phyloP scores from a whole-genome alignment of 2,329 filamentous ascomycete genomes.

The Thyridium curvatum region DNA sequence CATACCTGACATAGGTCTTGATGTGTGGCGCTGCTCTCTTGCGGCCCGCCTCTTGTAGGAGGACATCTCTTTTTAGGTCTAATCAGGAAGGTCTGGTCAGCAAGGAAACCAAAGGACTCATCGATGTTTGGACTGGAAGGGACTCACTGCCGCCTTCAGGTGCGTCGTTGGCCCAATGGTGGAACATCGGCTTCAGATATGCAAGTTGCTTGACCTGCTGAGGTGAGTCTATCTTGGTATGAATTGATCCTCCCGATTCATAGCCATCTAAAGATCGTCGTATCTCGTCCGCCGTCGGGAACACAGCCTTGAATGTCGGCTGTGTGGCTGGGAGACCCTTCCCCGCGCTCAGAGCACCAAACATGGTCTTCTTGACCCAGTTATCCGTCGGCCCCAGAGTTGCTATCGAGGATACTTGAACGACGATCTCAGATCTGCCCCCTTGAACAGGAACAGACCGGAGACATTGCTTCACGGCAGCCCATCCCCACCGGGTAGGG shows the following conservation, averaged over 20 bases:
- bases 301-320: slow-evolving; percentile 65
- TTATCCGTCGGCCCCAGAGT: slow-evolving; percentile 64
- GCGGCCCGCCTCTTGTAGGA: slow-evolving; percentile 47
- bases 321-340: slow-evolving; percentile 12
- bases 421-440: slow-evolving; percentile 41
- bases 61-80: slow-evolving; percentile 18
- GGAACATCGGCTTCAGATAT: slow-evolving; percentile 64
- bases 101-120: slow-evolving; percentile 4
- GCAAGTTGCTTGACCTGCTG: slow-evolving; percentile 68
- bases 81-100: background rate
- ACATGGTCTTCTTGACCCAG: slow-evolving; percentile 65
- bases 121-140: background rate
- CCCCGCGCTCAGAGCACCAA: slow-evolving; percentile 37
- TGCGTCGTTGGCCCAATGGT: slow-evolving; percentile 68
- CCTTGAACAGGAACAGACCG: slow-evolving; percentile 39
- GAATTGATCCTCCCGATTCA: slow-evolving; percentile 69
- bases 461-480: slow-evolving; percentile 56
- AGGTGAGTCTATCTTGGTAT: slow-evolving; percentile 66
- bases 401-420: slow-evolving; percentile 76
- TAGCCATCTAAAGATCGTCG: slow-evolving; percentile 74
- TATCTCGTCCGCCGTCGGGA: slow-evolving; percentile 75
- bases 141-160: slow-evolving; percentile 23
- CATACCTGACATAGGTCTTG: slow-evolving; percentile 77
- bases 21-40: slow-evolving; percentile 76
- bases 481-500: slow-evolving; percentile 70